phyloP scores from a whole-genome alignment of 73 alveolate genomes.

The Loxodes magnus region DNA sequence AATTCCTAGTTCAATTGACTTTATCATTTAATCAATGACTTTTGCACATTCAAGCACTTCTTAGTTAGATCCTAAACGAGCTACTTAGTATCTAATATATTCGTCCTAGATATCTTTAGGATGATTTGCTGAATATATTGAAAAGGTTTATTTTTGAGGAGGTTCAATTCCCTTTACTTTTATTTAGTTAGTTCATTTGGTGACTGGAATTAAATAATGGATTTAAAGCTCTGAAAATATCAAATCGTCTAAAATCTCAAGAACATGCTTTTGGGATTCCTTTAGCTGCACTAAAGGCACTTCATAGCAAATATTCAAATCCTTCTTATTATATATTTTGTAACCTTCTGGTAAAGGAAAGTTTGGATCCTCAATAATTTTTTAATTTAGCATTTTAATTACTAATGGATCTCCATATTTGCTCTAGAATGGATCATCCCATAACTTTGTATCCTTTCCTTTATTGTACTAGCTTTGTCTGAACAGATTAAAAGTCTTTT shows the following conservation, averaged over 20 bases:
- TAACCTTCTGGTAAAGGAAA: conserved; percentile 63
- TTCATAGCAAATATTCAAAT: background rate
- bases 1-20: too few relatives aligned
- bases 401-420: conserved; percentile 41
- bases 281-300: background rate
- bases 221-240: background rate
- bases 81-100: too few relatives aligned
- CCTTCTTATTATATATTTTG: background rate
- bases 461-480: conserved; percentile 19
- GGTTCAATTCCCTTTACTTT: too few relatives aligned
- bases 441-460: conserved; percentile 25
- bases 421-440: conserved; percentile 41
- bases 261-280: background rate
- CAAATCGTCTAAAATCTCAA: background rate
- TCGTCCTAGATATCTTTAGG: too few relatives aligned
- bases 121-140: too few relatives aligned
- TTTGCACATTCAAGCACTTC: too few relatives aligned
- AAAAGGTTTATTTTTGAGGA: too few relatives aligned
- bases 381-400: conserved; percentile 37
- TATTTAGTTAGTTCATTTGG: too few relatives aligned
- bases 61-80: too few relatives aligned
- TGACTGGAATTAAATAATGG: too few relatives aligned
- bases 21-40: too few relatives aligned
- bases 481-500: conserved; percentile 16
- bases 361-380: conserved; percentile 41